Evolutionary conservation across 306 rosid genomes (phyloP).

Genomic region (Boehmeria nivea): DNA sequence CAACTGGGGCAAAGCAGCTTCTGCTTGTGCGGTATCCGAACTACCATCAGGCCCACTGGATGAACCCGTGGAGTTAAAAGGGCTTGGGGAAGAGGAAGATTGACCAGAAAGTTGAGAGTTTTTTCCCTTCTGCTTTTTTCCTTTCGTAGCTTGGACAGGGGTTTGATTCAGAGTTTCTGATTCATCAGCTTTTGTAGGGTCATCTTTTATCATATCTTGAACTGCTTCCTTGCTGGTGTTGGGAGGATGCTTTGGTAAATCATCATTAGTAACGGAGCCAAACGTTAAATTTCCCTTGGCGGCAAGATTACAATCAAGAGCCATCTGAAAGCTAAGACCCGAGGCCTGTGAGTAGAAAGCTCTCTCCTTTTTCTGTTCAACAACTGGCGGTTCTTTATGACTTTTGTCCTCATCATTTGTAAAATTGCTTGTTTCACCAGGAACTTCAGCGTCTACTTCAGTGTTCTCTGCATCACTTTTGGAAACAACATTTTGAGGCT

Average conservation of each 20-base stretch:
- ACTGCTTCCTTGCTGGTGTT: slow-evolving; percentile 39
- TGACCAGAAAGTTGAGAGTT: slow-evolving; percentile 39
- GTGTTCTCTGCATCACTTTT: slow-evolving; percentile 33
- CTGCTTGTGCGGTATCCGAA: slow-evolving; percentile 37
- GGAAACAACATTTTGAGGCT: slow-evolving; percentile 36
- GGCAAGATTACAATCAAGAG: slow-evolving; percentile 34
- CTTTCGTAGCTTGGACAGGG: slow-evolving; percentile 42
- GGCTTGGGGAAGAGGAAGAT: slow-evolving; percentile 40
- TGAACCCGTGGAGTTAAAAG: slow-evolving; percentile 43
- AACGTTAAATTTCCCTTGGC: too few relatives aligned
- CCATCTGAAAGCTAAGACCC: slow-evolving; percentile 55
- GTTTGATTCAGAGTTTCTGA: slow-evolving; percentile 30
- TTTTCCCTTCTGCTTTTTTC: slow-evolving; percentile 55
- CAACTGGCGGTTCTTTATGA: slow-evolving; percentile 29
- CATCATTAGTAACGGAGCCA: too few relatives aligned
- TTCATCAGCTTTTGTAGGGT: slow-evolving; percentile 31
- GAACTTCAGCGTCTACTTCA: slow-evolving; percentile 48
- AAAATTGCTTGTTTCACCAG: slow-evolving; percentile 36
- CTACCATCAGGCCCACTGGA: slow-evolving; percentile 39
- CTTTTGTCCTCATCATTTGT: slow-evolving; percentile 26
- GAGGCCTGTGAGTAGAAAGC: slow-evolving; percentile 66
- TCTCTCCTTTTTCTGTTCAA: slow-evolving; percentile 49
- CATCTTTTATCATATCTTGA: slow-evolving; percentile 39
- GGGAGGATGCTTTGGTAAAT: too few relatives aligned
- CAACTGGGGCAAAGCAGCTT: slow-evolving; percentile 47